These are phyloP conservation scores for Colletotrichum sp. DNA, from an alignment of 2,329 filamentous ascomycete genomes.

Conservation along the genomic window DNA sequence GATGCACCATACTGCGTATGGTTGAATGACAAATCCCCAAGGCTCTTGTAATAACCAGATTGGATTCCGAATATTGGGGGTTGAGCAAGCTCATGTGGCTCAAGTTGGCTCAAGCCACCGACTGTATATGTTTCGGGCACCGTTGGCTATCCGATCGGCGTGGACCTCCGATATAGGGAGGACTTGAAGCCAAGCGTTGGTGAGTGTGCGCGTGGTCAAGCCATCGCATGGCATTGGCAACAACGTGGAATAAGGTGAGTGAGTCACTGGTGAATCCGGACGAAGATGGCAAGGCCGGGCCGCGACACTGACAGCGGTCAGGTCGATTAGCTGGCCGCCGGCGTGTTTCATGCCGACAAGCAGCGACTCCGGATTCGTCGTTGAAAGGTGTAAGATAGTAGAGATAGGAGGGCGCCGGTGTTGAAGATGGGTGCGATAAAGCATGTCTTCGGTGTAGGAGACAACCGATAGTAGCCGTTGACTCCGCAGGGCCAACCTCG, in stretches of 20 bases:
- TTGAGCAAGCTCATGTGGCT: not conserved
- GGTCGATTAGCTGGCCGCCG: not conserved
- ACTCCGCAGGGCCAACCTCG: not conserved
- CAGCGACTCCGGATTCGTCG: not conserved
- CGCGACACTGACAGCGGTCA: not conserved
- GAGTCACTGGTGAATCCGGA: not conserved
- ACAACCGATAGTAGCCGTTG: not conserved
- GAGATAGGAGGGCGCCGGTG: not conserved
- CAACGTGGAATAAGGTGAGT: not conserved
- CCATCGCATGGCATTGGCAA: not conserved
- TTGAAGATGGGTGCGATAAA: not conserved
- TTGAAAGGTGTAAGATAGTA: not conserved
- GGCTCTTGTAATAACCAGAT: fast-evolving
- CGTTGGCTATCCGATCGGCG: not conserved
- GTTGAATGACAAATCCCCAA: not conserved
- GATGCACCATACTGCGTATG: not conserved
- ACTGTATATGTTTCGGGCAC: not conserved
- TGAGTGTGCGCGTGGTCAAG: not conserved
- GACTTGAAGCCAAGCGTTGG: not conserved
- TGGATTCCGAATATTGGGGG: not conserved
- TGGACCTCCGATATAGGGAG: not conserved
- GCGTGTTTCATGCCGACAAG: not conserved
- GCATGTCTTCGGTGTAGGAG: not conserved
- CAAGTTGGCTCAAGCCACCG: not conserved
- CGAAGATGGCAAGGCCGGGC: not conserved